phyloP scores from a whole-genome alignment of 331 rosid species.

The Dryas integrifolia region DNA sequence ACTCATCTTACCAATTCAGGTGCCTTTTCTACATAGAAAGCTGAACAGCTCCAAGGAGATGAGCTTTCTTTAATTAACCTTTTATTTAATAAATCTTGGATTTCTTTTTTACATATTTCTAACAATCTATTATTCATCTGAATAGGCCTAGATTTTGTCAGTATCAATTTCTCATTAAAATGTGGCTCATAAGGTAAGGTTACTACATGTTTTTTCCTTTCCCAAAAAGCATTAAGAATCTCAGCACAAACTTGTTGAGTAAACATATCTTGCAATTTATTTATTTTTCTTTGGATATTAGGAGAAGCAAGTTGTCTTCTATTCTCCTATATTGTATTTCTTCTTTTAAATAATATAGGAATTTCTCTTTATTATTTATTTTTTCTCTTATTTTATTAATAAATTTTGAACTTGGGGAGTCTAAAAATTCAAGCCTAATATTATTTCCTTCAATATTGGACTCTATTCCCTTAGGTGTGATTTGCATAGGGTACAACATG shows the following conservation, averaged over 20 bases:
- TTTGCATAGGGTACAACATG: no score
- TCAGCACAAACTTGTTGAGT: not conserved
- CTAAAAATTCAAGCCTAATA: no score
- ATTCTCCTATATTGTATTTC: not conserved
- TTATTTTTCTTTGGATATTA: not conserved
- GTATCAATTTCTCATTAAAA: not conserved
- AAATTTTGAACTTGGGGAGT: not conserved
- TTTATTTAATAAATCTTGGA: not conserved
- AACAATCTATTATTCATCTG: not conserved
- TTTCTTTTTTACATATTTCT: not conserved
- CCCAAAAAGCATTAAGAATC: not conserved
- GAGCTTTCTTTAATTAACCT: not conserved
- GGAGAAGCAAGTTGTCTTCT: not conserved
- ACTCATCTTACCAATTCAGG: not conserved
- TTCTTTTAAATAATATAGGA: not conserved
- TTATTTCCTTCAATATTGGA: no score
- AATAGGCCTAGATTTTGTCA: not conserved
- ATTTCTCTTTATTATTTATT: not conserved
- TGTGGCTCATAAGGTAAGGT: not conserved
- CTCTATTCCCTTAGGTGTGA: no score
- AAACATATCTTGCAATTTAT: no score
- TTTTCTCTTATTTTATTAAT: no score
- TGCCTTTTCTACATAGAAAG: not conserved
- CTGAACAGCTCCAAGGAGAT: not conserved
- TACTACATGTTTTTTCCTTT: not conserved